Conservation (phyloP, 2,329 filamentous ascomycete genomes). For the Chrysosporium queenslandicum region DNA sequence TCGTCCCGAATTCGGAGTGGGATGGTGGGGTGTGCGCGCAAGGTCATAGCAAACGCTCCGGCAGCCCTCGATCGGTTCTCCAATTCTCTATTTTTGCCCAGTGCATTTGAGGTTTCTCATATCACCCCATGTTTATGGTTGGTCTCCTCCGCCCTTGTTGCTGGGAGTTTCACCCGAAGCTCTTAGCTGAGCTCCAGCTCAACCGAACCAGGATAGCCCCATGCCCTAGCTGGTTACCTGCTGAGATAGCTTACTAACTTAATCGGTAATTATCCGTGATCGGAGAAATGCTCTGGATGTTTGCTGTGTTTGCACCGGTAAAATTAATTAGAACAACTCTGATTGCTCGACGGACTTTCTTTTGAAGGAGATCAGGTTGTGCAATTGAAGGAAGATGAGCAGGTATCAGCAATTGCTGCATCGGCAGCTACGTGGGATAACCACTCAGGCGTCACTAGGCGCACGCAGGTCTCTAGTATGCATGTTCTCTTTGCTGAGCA, state of each 20-base stretch:
- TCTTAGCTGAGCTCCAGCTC: no score
- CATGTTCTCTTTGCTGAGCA: neutral
- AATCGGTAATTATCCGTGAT: neutral
- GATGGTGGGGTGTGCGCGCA: neutral
- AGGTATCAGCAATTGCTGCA: conserved; percentile 10
- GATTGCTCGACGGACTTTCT: conserved; percentile 4
- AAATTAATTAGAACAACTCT: conserved; percentile 3
- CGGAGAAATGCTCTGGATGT: conserved; percentile 1
- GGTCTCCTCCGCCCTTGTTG: no score
- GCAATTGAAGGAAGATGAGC: conserved; percentile 8
- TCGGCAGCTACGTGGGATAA: conserved; percentile 8
- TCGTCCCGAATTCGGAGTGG: neutral
- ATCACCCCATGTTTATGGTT: no score
- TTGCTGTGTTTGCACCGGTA: conserved; percentile 13
- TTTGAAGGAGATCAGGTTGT: neutral
- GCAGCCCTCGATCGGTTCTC: neutral
- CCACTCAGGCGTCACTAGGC: conserved; percentile 5
- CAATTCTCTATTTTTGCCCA: neutral
- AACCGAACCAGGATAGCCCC: no score
- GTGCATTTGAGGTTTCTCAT: no score
- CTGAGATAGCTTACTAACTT: neutral
- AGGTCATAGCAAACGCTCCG: neutral
- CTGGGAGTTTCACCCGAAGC: no score
- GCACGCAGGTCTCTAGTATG: conserved; percentile 4
- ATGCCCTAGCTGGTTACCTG: no score